Percentiles rank a stretch among this genome's conserved stretches.
Evolutionary conservation across 331 rosid genomes (phyloP).

Genomic region (Rosa hybrid): DNA sequence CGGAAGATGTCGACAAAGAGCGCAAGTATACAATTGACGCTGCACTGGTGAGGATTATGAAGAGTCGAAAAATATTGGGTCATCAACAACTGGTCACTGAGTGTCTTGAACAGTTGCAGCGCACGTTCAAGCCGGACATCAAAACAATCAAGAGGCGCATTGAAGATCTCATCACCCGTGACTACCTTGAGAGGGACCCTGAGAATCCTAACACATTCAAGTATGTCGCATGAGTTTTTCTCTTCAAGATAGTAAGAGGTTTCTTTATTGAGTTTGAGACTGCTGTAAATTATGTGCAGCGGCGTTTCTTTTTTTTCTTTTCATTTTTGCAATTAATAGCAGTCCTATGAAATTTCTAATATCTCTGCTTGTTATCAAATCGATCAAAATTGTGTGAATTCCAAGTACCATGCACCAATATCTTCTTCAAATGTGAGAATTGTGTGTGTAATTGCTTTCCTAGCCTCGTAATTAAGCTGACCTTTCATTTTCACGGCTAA

Average conservation of each 20-base stretch:
- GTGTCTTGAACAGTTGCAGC: background rate
- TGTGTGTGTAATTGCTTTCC: too few species aligned
- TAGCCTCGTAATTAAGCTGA: too few species aligned
- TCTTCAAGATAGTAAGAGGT: background rate
- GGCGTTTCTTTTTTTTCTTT: background rate
- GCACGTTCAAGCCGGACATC: background rate
- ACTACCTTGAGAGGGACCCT: background rate
- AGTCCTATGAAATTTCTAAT: background rate
- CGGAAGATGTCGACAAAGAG: background rate
- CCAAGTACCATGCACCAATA: too few species aligned
- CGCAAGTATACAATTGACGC: background rate
- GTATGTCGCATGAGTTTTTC: background rate
- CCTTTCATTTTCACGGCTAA: too few species aligned
- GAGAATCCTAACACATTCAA: background rate
- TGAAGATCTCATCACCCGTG: constrained; percentile 4
- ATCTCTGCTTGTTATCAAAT: too few species aligned
- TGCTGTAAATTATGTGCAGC: background rate
- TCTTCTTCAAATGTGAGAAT: too few species aligned
- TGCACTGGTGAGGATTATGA: constrained; percentile 9
- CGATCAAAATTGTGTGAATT: too few species aligned
- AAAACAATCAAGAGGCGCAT: background rate
- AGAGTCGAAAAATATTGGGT: background rate
- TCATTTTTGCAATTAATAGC: too few species aligned
- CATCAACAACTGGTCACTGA: background rate
- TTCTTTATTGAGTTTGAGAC: background rate